Evolutionary conservation across 1,284 basidiomycete genomes (phyloP), one percentile per base, ranked within the genome.

Genomic region (Puccinia polysora): DNA sequence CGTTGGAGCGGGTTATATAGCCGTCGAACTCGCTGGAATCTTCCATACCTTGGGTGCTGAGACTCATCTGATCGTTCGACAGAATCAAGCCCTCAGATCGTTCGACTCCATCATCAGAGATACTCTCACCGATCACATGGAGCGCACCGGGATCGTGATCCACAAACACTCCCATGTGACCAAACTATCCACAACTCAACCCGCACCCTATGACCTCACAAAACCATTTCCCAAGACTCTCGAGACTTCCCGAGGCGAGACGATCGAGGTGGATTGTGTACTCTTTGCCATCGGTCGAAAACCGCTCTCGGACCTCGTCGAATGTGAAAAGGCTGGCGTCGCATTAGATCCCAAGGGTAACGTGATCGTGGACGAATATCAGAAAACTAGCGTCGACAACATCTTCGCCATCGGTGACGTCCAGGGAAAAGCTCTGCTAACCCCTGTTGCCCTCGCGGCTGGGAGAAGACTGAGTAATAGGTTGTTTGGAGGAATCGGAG

Each of bases 401-500:
- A 83, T 98, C 75, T 88, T 85, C 65, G 86, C 92, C 3, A 88
- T 98, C 74, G 96, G 95, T 8, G 95, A 99, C 79, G 90, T 94
- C 15, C 86, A 86, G 75, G 95, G 95, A 74, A 94, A 95, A 81
- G 90, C 87, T 28, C 82, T 94, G 32, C 84, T 99, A 74, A 99
- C 95, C 0, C 95, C 96, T n/a, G 96, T 99, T 5, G 96, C 95
- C 25, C 96, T 99, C 74, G 95, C 95, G 59, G 96, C 96, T 4
- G 95, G 93, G 28, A 84, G 95, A 72, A 83, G 91, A 74, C 82
- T 97, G 47, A 85, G 88, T 62, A 98, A 97, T 82, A 84, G 96
- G 63, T 82, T 98, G 65, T 98, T 91, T 79, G 96, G 95, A 10
- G 86, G 87, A 0, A 84, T 86, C 67, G 83, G 90, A 80, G 80